Base-by-base conservation (phyloP, 106 monocot genomes). In the Dioscorea zingiberensis region DNA sequence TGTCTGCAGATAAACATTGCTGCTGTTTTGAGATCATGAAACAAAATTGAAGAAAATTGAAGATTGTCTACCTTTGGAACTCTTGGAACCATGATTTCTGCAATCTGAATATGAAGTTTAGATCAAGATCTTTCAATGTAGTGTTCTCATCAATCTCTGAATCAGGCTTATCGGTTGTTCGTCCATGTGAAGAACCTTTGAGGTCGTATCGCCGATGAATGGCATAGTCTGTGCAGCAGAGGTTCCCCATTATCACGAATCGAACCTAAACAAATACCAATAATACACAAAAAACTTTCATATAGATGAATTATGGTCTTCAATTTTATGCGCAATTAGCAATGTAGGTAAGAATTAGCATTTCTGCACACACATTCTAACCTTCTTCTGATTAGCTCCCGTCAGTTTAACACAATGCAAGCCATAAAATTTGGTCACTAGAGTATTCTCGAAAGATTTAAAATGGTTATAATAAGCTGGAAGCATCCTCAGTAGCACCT, bases 401-500 rank as follows among this genome's bases (percentile, higher is more conserved):
- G 78, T 74, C 30, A 87, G 46, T 65, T 84, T 88, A 27, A 88
- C 88, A 66, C 88, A 84, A 54, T 88, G 88, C 27, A 88, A 60
- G 23, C 88, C 84, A 32, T 84, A 88, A 46, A 88, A 81, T 58
- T 73, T 88, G 17, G 88, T 84, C 8, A 88, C 78, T 8, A 88
- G 58, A 26, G 81, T 84, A 53, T 81, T 70, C 58, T 88, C 84
- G 48, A 75, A 84, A n/a, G 78, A 45, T 13, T 84, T 81, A n/a
- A 88, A 81, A 70, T 88, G 88, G 47, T 84, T 88, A 60, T 88
- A 88, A 44, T 88, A 88, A 14, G 84, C 80, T 54, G 72, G 84
- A 76, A 88, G 88, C 88, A 88, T 88, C 70, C 73, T 67, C 27
- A 88, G 56, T 59, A 88, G 88, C 23, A 88, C 78, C 88, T 88